phyloP scores from a whole-genome alignment of 192 early-diverging fungal species.

The Allomyces javanicus region DNA sequence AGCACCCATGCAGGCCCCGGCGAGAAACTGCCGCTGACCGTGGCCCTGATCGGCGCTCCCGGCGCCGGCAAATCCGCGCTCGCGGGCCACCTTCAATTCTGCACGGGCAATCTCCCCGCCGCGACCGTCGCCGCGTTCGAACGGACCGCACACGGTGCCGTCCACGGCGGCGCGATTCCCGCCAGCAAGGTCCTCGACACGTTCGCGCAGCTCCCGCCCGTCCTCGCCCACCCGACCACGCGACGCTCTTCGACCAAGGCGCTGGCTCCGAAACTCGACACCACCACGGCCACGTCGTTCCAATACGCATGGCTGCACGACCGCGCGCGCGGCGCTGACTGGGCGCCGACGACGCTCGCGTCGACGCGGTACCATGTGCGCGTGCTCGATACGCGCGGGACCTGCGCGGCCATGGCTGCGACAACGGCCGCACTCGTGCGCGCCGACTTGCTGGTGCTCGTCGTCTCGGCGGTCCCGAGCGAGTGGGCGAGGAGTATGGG shows the following conservation, averaged over 20 bases:
- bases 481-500: slow-evolving; percentile 64
- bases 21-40: not conserved
- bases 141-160: not conserved
- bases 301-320: not conserved
- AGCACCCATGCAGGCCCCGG: no score
- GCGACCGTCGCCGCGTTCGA: slow-evolving; percentile 99
- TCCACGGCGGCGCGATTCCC: not conserved
- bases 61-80: slow-evolving; percentile 89
- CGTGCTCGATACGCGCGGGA: slow-evolving; percentile 97
- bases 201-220: not conserved
- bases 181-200: not conserved
- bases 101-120: slow-evolving; percentile 98
- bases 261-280: no score
- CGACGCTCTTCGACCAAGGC: no score
- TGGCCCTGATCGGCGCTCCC: not conserved
- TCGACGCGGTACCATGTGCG: slow-evolving; percentile 92
- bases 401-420: slow-evolving; percentile 99
- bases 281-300: not conserved
- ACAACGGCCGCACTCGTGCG: slow-evolving; percentile 98
- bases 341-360: slow-evolving; percentile 34
- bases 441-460: slow-evolving; percentile 92
- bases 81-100: slow-evolving; percentile 96
- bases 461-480: slow-evolving; percentile 44
- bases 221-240: not conserved
- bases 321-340: not conserved